Evolutionary conservation across 1,284 basidiomycete genomes (phyloP).

Genomic region (Heimioporus retisporus): DNA sequence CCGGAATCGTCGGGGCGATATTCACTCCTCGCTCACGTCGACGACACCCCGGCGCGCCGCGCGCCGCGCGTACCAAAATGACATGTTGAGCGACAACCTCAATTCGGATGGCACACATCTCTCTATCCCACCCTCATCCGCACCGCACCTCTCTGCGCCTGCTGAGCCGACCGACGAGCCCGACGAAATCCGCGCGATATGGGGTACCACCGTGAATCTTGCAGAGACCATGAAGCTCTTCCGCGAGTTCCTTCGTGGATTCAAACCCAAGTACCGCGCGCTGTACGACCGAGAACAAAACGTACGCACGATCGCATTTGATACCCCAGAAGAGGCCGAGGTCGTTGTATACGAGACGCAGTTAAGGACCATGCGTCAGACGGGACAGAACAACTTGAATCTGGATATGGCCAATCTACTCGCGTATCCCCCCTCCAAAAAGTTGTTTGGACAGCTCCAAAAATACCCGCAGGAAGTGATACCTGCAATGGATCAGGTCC

Average conservation of each 20-base stretch:
- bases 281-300: constrained; percentile 77
- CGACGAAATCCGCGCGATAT: constrained; percentile 90
- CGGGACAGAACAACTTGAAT: constrained; percentile 94
- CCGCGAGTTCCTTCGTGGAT: constrained; percentile 89
- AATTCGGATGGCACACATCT: constrained; percentile 68
- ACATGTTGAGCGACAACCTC: constrained; percentile 44
- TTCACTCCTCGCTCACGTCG: constrained; percentile 37
- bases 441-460: constrained; percentile 82
- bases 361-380: constrained; percentile 88
- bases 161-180: constrained; percentile 73
- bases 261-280: constrained; percentile 94
- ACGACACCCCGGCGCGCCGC: constrained; percentile 33
- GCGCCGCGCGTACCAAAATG: constrained; percentile 33
- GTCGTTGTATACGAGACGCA: constrained; percentile 85
- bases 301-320: constrained; percentile 62
- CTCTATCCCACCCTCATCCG: constrained; percentile 72
- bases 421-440: constrained; percentile 88
- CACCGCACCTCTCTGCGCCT: constrained; percentile 71
- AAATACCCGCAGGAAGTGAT: constrained; percentile 98
- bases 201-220: constrained; percentile 97
- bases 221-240: constrained; percentile 93
- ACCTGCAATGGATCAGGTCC: constrained; percentile 96
- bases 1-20: constrained; percentile 38
- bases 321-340: constrained; percentile 76
- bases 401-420: constrained; percentile 92